Conservation (phyloP, 2,329 filamentous ascomycete species). For the Microthyrium microscopicum region DNA sequence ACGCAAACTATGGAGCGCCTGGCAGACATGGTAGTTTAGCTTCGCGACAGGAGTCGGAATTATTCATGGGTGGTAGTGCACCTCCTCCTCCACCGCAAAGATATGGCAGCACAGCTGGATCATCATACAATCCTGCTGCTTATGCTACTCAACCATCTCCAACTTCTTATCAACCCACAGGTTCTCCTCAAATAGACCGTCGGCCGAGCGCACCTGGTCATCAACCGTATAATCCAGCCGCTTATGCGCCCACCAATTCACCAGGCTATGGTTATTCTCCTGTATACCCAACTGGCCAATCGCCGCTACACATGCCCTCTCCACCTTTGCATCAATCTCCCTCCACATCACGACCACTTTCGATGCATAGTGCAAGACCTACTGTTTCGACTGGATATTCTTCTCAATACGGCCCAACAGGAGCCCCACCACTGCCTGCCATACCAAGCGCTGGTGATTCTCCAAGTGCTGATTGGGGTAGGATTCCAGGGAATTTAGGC, state of each 20-base stretch:
- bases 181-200: no score
- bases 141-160: conserved; percentile 8
- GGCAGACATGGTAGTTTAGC: conserved; percentile 14
- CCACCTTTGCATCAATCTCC: conserved; percentile 1
- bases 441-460: conserved; percentile 18
- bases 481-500: conserved; percentile 11
- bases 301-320: conserved; percentile 2
- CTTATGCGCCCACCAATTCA: no score
- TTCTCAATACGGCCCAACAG: conserved; percentile 19
- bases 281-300: conserved; percentile 1
- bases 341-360: conserved; percentile 1
- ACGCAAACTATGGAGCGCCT: no score
- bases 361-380: conserved; percentile 8
- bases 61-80: conserved; percentile 35
- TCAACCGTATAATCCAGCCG: no score
- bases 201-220: no score
- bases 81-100: conserved; percentile 16
- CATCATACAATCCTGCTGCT: conserved; percentile 19
- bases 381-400: conserved; percentile 8
- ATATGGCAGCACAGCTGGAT: conserved; percentile 17
- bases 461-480: conserved; percentile 19
- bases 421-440: conserved; percentile 20
- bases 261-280: conserved; percentile 5
- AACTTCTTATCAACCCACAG: conserved; percentile 10
- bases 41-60: conserved; percentile 36